Evolutionary conservation across 129 eudicot genomes (phyloP), one percentile per base, ranked within the genome.

Genomic region (Tanacetum coccineum): DNA sequence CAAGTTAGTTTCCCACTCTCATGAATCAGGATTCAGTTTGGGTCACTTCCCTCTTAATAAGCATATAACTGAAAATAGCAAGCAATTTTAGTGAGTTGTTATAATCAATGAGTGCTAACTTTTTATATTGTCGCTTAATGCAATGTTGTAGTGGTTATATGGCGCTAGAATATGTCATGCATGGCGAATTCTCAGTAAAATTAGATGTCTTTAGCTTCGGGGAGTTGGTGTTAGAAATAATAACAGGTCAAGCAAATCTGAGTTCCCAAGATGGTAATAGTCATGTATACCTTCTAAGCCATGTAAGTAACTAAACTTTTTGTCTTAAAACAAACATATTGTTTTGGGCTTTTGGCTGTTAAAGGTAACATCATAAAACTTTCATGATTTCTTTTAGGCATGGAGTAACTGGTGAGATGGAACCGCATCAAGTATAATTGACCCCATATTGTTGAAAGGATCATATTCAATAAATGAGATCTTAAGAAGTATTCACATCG

Each of bases 361-460:
- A 6, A n/a, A 36, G 40, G 9, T 60, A 55, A 13, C 21, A 21
- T 51, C 8, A 17, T 5, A 14, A 25, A 36, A 20, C 18, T 64
- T 8, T 9, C 15, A n/a, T 28, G 18, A 15, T 61, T 4, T 12
- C n/a, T 67, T 45, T 22, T 50, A 75, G 79, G 74, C 79, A 42
- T 75, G 79, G 79, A 75, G 25, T 59, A 25, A 45, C 17, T 67
- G 79, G 79, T 22, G 64, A 58, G 53, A 75, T 26, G 79, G 59
- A 26, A 75, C 53, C n/a, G 10, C 68, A 13, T 13, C 71, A n/a
- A 10, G 15, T 13, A 49, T 75, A 8, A 49, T 75, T 46, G 79
- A 75, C 50, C 57, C 73, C 3, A 6, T 13, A 26, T 18, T 66
- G 20, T 26, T 30, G 62, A 25, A 14, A 1, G 62, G 39, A 10